phyloP scores from a whole-genome alignment of 2,329 filamentous ascomycete genomes.

The Leptosphaerulina australis region DNA sequence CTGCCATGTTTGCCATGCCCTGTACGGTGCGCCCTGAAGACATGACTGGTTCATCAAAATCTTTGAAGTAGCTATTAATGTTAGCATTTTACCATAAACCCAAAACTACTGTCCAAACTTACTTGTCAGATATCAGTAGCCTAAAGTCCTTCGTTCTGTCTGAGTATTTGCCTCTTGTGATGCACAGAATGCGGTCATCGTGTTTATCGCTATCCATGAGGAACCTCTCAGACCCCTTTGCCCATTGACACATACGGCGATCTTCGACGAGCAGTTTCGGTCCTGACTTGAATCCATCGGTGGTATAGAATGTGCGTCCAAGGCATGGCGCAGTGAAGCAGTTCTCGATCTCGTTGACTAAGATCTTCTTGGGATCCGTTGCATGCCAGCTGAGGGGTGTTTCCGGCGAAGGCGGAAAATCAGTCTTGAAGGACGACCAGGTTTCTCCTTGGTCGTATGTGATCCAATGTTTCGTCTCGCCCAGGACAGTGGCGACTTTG shows the following conservation, averaged over 20 bases:
- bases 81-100: conserved; percentile 21
- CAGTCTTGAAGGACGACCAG: conserved; percentile 76
- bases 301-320: conserved; percentile 71
- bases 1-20: conserved; percentile 80
- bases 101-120: conserved; percentile 12
- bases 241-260: conserved; percentile 84
- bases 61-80: conserved; percentile 66
- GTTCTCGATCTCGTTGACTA: conserved; percentile 67
- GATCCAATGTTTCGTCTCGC: conserved; percentile 75
- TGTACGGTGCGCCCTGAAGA: conserved; percentile 74
- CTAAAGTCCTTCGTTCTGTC: conserved; percentile 75
- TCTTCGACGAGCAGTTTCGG: conserved; percentile 69
- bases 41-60: conserved; percentile 73
- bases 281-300: conserved; percentile 77
- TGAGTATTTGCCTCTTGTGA: conserved; percentile 75
- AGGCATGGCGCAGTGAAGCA: conserved; percentile 50
- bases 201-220: conserved; percentile 69
- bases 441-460: conserved; percentile 82
- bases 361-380: conserved; percentile 78
- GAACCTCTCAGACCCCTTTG: conserved; percentile 76
- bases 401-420: conserved; percentile 58
- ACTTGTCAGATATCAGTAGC: conserved; percentile 77
- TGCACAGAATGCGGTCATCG: conserved; percentile 76
- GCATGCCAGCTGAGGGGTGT: conserved; percentile 80
- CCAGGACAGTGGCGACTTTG: conserved; percentile 80